These are phyloP conservation scores for Zoysia japonica DNA, from an alignment of 176 grass and related monocot genomes.

Conservation along the genomic window DNA sequence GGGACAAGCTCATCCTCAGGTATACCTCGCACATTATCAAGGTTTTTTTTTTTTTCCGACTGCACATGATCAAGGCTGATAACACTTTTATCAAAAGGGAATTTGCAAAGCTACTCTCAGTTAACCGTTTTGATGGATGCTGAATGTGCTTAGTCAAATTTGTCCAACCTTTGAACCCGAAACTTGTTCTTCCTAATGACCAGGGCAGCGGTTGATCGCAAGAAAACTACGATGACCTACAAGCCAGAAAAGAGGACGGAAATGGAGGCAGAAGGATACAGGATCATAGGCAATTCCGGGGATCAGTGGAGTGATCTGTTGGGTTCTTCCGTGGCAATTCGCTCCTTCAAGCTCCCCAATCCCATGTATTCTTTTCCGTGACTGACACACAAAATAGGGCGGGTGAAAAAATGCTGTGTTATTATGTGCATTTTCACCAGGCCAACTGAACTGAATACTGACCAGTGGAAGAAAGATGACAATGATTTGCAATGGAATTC, in stretches of 20 bases:
- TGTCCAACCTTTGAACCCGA: constrained; percentile 3
- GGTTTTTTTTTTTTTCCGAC: too few relatives aligned
- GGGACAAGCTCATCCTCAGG: constrained; percentile 82
- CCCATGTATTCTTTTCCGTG: constrained; percentile 80
- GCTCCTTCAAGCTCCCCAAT: constrained; percentile 86
- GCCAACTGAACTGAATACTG: constrained; percentile 9
- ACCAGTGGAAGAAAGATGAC: constrained; percentile 2
- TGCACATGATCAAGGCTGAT: too few relatives aligned
- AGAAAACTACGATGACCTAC: constrained; percentile 52
- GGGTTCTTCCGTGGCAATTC: constrained; percentile 59
- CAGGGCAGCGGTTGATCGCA: constrained; percentile 59
- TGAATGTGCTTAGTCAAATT: constrained; percentile 7
- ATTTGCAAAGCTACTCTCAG: background rate
- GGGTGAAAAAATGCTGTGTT: constrained; percentile 14
- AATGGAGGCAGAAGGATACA: constrained; percentile 65
- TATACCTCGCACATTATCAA: constrained; percentile 23
- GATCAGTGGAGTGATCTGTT: constrained; percentile 88
- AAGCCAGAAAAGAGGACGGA: constrained; percentile 73
- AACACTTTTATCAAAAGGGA: too few relatives aligned
- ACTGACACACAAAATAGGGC: background rate
- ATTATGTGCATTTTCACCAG: constrained; percentile 19
- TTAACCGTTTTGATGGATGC: background rate
- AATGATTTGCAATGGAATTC: constrained; percentile 26
- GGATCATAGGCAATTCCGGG: constrained; percentile 79
- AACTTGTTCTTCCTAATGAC: background rate